Evolutionary conservation across 805 yeast genomes (phyloP).

Genomic region (Sugiyamaella floridensis): DNA sequence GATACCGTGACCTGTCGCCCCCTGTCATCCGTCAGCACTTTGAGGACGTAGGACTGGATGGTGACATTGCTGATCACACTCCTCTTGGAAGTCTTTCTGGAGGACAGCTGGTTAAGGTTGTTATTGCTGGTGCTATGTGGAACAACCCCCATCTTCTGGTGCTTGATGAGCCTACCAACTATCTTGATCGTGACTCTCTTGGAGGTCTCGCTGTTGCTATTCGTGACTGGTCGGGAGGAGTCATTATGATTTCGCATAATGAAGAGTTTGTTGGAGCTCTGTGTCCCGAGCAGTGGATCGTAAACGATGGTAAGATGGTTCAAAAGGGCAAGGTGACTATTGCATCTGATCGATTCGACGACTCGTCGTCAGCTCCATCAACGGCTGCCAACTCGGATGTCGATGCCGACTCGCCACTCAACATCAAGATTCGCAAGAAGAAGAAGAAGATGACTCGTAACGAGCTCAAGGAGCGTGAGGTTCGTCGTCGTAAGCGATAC

Average conservation of each 20-base stretch:
- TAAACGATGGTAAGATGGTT: constrained; percentile 83
- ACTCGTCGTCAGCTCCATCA: constrained; percentile 51
- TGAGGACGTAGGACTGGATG: constrained; percentile 94
- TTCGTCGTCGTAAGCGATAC: constrained; percentile 89
- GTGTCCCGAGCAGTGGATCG: constrained; percentile 98
- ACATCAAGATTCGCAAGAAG: constrained; percentile 84
- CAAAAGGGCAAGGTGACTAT: constrained; percentile 74
- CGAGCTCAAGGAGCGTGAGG: constrained; percentile 84
- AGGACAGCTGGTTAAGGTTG: constrained; percentile 97
- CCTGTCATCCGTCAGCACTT: constrained; percentile 92
- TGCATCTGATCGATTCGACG: constrained; percentile 76
- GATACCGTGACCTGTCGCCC: constrained; percentile 91
- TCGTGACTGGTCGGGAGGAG: constrained; percentile 98
- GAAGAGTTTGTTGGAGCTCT: constrained; percentile 94
- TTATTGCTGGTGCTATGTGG: constrained; percentile 99
- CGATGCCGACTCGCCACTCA: constrained; percentile 89
- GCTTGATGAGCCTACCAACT: constrained; percentile 96
- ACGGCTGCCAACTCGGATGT: constrained; percentile 37
- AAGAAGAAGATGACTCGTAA: constrained; percentile 98
- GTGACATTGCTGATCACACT: constrained; percentile 97
- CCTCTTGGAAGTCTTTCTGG: constrained; percentile 96
- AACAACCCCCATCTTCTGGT: constrained; percentile 96
- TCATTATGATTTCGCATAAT: constrained; percentile 96
- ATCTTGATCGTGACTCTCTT: constrained; percentile 93
- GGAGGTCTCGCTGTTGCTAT: constrained; percentile 98